A percentile compares a stretch with the other conserved stretches of the same genome.
Evolutionary conservation across 1,284 basidiomycete genomes (phyloP).

Genomic region (Microbotryum violaceum): DNA sequence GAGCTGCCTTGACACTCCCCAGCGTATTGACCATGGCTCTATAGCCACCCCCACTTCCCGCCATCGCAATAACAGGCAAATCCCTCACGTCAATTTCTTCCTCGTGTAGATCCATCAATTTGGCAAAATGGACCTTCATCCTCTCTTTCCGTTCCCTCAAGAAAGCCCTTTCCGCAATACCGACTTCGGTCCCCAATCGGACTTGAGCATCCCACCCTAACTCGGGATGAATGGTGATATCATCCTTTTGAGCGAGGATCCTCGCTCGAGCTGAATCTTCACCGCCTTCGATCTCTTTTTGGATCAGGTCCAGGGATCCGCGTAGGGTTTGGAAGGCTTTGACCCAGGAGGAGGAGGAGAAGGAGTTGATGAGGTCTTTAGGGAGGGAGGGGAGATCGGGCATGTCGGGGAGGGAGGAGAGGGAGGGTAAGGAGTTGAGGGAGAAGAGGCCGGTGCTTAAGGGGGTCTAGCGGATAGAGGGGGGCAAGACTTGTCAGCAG

Average conservation of each 20-base stretch:
- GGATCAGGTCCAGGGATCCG: constrained; percentile 37
- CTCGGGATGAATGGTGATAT: constrained; percentile 42
- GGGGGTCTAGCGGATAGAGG: too few species aligned
- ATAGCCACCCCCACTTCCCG: constrained; percentile 45
- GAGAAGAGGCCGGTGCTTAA: too few species aligned
- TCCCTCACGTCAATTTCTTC: constrained; percentile 44
- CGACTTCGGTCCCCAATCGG: constrained; percentile 40
- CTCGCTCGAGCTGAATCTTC: constrained; percentile 37
- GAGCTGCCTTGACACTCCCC: constrained; percentile 42
- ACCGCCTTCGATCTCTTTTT: constrained; percentile 42
- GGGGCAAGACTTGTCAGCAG: too few species aligned
- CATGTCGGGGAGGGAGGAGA: neutral
- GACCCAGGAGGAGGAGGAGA: constrained; percentile 40
- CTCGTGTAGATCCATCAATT: constrained; percentile 41
- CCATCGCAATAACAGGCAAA: constrained; percentile 45
- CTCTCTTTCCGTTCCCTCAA: constrained; percentile 39
- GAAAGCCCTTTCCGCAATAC: constrained; percentile 43
- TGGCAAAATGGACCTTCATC: constrained; percentile 42
- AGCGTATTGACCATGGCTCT: constrained; percentile 45
- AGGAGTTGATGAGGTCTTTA: constrained; percentile 34
- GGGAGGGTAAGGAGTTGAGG: neutral
- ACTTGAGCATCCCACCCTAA: constrained; percentile 46
- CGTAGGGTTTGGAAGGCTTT: constrained; percentile 37
- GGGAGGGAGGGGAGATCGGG: constrained; percentile 29
- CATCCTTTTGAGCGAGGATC: constrained; percentile 18